These are phyloP conservation scores for Stentor coeruleus DNA, from an alignment of 73 alveolate species.

Conservation along the genomic window DNA sequence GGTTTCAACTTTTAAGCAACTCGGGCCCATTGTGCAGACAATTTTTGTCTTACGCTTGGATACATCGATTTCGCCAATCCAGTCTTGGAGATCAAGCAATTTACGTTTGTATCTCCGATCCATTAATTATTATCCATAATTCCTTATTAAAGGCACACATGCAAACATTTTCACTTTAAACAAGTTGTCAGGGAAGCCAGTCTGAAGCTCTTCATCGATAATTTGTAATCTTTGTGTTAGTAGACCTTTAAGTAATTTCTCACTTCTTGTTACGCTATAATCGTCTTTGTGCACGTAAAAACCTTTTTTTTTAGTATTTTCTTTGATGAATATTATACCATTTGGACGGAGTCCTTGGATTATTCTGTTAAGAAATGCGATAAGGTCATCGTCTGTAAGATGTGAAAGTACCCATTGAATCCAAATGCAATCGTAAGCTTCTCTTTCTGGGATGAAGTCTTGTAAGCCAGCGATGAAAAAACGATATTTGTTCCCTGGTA, in stretches of 20 bases:
- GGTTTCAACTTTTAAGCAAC: constrained; percentile 71
- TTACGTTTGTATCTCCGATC: constrained; percentile 69
- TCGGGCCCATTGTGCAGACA: constrained; percentile 92
- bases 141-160: too few species aligned
- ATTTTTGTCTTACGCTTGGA: constrained; percentile 87
- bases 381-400: constrained; percentile 58
- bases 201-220: constrained; percentile 35
- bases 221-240: constrained; percentile 41
- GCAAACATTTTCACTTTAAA: constrained; percentile 50
- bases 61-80: constrained; percentile 47
- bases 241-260: constrained; percentile 28
- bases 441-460: constrained; percentile 25
- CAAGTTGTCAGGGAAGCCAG: constrained; percentile 49
- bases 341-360: constrained; percentile 35
- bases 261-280: constrained; percentile 50
- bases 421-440: constrained; percentile 62
- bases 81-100: constrained; percentile 59
- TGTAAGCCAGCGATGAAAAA: constrained; percentile 25
- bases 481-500: constrained; percentile 33
- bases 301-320: constrained; percentile 47
- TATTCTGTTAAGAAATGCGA: constrained; percentile 44
- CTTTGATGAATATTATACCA: constrained; percentile 61
- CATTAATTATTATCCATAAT: too few species aligned
- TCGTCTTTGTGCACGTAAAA: constrained; percentile 50
- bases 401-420: constrained; percentile 61